Base-by-base conservation (phyloP, 495 filamentous ascomycete species). In the Aspergillus diversus region DNA sequence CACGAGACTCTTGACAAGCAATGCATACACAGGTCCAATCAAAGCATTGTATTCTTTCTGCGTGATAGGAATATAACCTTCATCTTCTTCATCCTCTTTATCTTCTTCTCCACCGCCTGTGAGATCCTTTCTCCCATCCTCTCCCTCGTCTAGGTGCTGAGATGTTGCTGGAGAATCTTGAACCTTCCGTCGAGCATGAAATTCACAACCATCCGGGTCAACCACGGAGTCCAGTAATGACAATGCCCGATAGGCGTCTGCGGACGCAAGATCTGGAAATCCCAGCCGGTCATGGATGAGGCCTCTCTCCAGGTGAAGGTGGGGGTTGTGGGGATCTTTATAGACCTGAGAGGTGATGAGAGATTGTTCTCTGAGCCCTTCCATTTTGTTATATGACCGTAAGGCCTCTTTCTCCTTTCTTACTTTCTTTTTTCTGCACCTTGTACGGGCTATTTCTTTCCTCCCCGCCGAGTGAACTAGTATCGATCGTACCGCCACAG, bases 171-270 rank as follows among this genome's bases (percentile, higher is more conserved):
- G 17, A n/a, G 56, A 33, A 37, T 57, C 57, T 12, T 63, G 61
- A 6, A 73, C 39, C 58, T 67, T 73, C 56, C 66, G 64, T 33
- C 67, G 67, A 16, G 79, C 79, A 63, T 76, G 76, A 33, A 77
- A 81, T 58, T 81, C 79, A 53, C 69, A 80, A 27, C 69, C 75
- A 51, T 81, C 79, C 7, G 80, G 80, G 58, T 95, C 89, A 58
- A 81, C 71, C 31, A 93, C 83, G 57, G 94, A 92, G 67, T 99
- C 95, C 17, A 88, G 80, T 47, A 98, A 79, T 11, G 97, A 85
- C 3, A 99, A 83, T 2, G 93, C 92, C 47, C 90, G 88, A 73
- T 99, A 98, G 2, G 92, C 91, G 75, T 97, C 95, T 46, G 92
- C 92, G 32, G 90, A 89, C 4, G 92, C 92, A 15, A 99, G 83